phyloP scores from a whole-genome alignment of 2,329 filamentous ascomycete genomes.

The Fusarium sp. region DNA sequence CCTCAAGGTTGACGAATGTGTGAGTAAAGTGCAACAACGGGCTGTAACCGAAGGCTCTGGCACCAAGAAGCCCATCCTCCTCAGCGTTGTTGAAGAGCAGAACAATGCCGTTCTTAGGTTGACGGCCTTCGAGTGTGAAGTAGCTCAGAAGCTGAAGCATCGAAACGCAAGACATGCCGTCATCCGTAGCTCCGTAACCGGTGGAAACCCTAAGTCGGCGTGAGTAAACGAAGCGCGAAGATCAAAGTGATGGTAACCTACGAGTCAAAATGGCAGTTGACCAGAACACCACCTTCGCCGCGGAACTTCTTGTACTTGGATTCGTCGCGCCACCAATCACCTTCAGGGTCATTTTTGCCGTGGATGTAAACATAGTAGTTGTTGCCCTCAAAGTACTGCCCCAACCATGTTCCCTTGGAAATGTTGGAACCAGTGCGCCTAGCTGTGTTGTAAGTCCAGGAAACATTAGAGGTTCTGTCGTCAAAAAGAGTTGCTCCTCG shows the following conservation, averaged over 20 bases:
- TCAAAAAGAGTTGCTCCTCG: constrained; percentile 78
- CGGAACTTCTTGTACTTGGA: constrained; percentile 61
- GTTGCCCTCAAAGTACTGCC: constrained; percentile 90
- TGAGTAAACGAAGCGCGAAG: constrained; percentile 29
- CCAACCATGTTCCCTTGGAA: constrained; percentile 53
- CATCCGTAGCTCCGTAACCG: constrained; percentile 93
- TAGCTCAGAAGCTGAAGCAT: constrained; percentile 89
- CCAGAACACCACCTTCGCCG: constrained; percentile 82
- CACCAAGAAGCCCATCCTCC: constrained; percentile 92
- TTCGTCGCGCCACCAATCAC: constrained; percentile 78
- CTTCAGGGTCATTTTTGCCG: constrained; percentile 80
- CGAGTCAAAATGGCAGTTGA: constrained; percentile 95
- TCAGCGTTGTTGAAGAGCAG: constrained; percentile 95
- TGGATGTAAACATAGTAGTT: constrained; percentile 95
- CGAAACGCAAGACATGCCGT: constrained; percentile 91
- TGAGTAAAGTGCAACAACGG: constrained; percentile 85
- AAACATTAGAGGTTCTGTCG: constrained; percentile 84
- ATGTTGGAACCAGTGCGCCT: constrained; percentile 39
- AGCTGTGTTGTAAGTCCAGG: constrained; percentile 62
- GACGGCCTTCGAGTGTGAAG: constrained; percentile 80
- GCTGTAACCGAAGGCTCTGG: constrained; percentile 86
- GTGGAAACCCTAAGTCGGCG: constrained; percentile 79
- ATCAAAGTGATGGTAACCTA: constrained; percentile 51
- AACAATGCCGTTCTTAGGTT: constrained; percentile 85
- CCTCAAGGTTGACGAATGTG: constrained; percentile 95